A percentile compares a stretch with the other conserved stretches of the same genome.
Conservation (phyloP, 2,329 filamentous ascomycete genomes). For the Aschersonia sp. region DNA sequence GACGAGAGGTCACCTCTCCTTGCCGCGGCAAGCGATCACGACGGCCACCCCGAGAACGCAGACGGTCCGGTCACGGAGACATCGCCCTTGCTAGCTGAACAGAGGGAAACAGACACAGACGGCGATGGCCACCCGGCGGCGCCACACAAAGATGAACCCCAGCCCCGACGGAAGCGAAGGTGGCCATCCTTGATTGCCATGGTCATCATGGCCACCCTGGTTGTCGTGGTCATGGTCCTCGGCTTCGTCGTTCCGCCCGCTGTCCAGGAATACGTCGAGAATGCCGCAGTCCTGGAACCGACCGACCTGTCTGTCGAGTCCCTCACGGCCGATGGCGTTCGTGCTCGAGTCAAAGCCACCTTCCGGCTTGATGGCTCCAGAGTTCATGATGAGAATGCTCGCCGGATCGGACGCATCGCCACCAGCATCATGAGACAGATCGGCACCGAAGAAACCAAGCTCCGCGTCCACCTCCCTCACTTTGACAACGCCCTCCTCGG, state of each 20-base stretch:
- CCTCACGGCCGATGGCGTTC: constrained; percentile 65
- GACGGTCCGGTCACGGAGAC: constrained; percentile 21
- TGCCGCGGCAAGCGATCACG: constrained; percentile 15
- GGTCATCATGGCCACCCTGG: constrained; percentile 42
- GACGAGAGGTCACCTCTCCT: constrained; percentile 30
- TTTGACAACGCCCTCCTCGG: constrained; percentile 68
- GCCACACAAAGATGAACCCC: constrained; percentile 10
- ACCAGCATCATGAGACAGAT: constrained; percentile 71
- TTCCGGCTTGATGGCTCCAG: constrained; percentile 67
- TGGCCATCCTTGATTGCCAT: constrained; percentile 75
- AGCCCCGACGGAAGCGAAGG: constrained; percentile 16
- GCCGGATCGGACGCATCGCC: constrained; percentile 60
- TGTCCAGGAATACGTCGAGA: constrained; percentile 73
- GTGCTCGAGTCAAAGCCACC: constrained; percentile 65
- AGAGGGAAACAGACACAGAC: constrained; percentile 10
- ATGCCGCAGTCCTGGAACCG: constrained; percentile 69
- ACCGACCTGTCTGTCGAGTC: constrained; percentile 74
- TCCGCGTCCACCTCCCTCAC: constrained; percentile 69
- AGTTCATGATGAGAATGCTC: constrained; percentile 55
- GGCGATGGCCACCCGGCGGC: constrained; percentile 19
- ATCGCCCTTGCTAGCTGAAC: constrained; percentile 34
- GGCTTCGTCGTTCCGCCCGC: constrained; percentile 71
- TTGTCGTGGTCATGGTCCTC: constrained; percentile 56
- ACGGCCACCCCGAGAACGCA: constrained; percentile 9
- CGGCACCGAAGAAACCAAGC: constrained; percentile 55